Evolutionary conservation across 805 yeast genomes (phyloP).

Genomic region (Candida oleophila): DNA sequence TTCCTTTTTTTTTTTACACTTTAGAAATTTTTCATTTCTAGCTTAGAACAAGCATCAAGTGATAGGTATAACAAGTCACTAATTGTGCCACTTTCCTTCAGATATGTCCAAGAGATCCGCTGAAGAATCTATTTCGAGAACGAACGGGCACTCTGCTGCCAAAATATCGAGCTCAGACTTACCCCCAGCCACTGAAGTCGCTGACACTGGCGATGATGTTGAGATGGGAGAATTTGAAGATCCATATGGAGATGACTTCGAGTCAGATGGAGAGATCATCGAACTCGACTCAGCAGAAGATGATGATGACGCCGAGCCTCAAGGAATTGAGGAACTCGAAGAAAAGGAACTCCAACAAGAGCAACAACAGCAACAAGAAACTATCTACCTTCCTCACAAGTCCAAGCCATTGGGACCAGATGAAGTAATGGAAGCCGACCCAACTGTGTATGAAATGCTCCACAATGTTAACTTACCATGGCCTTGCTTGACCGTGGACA

Average conservation of each 20-base stretch:
- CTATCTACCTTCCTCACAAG: conserved; percentile 82
- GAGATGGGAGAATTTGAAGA: conserved; percentile 87
- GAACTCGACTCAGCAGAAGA: conserved; percentile 62
- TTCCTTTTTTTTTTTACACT: not conserved
- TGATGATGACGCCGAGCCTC: conserved; percentile 45
- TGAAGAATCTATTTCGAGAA: conserved; percentile 21
- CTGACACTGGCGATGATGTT: conserved; percentile 30
- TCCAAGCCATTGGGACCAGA: conserved; percentile 91
- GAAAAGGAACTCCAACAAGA: conserved; percentile 29
- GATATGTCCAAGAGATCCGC: conserved; percentile 52
- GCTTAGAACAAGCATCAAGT: no score
- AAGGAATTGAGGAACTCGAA: conserved; percentile 26
- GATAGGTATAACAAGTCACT: not conserved
- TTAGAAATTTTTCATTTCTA: not conserved
- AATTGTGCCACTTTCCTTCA: not conserved
- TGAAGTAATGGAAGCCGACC: conserved; percentile 95
- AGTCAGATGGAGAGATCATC: conserved; percentile 85
- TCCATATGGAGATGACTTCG: conserved; percentile 87
- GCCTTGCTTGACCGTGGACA: conserved; percentile 93
- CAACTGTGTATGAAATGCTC: conserved; percentile 92
- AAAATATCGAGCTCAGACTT: conserved; percentile 39
- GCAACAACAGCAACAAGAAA: conserved; percentile 30
- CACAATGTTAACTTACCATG: conserved; percentile 93
- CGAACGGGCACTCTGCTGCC: conserved; percentile 25
- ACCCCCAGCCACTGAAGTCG: conserved; percentile 32